Conservation (phyloP, 2,329 filamentous ascomycete genomes). For the Colletotrichum tofieldiae region DNA sequence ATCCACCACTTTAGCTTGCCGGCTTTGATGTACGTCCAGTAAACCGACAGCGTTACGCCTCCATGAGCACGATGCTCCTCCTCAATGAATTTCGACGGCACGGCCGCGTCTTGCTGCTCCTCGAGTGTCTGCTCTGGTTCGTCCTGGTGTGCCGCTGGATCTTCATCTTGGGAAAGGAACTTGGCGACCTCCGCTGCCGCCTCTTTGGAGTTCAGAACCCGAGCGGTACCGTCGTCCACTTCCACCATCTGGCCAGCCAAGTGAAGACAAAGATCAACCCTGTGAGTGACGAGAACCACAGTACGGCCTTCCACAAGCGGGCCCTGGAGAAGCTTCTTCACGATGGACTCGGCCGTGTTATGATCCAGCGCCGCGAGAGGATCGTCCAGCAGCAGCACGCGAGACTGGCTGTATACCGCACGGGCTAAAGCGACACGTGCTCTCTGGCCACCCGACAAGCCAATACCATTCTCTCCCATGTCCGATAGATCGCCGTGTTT, state of each 20-base stretch:
- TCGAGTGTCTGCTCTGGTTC: constrained; percentile 49
- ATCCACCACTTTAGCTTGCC: constrained; percentile 83
- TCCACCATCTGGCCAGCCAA: constrained; percentile 83
- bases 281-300: constrained; percentile 85
- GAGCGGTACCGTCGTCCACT: constrained; percentile 73
- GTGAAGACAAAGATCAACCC: constrained; percentile 82
- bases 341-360: constrained; percentile 71
- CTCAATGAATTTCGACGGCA: constrained; percentile 84
- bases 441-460: constrained; percentile 75
- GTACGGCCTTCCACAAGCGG: constrained; percentile 75
- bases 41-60: constrained; percentile 81
- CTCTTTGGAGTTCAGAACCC: constrained; percentile 63
- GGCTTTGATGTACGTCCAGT: constrained; percentile 89
- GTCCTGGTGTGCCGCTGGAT: constrained; percentile 50
- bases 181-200: constrained; percentile 53
- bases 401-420: constrained; percentile 72
- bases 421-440: constrained; percentile 75
- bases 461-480: constrained; percentile 75
- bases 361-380: constrained; percentile 76
- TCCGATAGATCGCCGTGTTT: constrained; percentile 71
- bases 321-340: constrained; percentile 74
- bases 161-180: constrained; percentile 42
- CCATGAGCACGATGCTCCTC: constrained; percentile 83
- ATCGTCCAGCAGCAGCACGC: constrained; percentile 74
- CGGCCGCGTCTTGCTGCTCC: constrained; percentile 63